Conservation (phyloP, 2,329 filamentous ascomycete species). For the Lizonia empirigonia region DNA sequence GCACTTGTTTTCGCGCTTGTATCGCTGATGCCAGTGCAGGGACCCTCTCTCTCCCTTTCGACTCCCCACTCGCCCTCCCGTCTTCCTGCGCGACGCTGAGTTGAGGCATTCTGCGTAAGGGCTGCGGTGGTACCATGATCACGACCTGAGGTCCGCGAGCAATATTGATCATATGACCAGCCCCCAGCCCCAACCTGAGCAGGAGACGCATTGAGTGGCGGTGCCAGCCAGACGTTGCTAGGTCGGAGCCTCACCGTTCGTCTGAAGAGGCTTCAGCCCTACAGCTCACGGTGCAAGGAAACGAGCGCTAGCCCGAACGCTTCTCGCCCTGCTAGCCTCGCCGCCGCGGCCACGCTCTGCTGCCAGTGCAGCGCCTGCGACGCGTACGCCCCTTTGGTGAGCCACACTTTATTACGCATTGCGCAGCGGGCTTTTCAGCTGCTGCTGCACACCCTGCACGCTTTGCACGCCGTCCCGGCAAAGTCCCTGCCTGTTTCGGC, state of each 20-base stretch:
- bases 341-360: slow-evolving; percentile 13
- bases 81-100: slow-evolving; percentile 24
- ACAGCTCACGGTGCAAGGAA: slow-evolving; percentile 15
- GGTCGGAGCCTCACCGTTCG: slow-evolving; percentile 20
- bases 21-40: slow-evolving; percentile 17
- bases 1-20: slow-evolving; percentile 6
- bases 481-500: slow-evolving; percentile 35
- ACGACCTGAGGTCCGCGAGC: slow-evolving; percentile 17
- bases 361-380: slow-evolving; percentile 6
- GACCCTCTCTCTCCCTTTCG: slow-evolving; percentile 20
- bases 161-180: slow-evolving; percentile 21
- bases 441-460: slow-evolving; percentile 13
- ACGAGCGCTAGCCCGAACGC: slow-evolving; percentile 14
- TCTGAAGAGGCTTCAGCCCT: slow-evolving; percentile 17
- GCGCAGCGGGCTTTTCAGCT: slow-evolving; percentile 7
- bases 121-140: slow-evolving; percentile 40
- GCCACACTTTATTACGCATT: slow-evolving; percentile 17
- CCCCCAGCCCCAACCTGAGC: slow-evolving; percentile 8
- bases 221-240: slow-evolving; percentile 28
- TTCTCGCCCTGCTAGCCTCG: slow-evolving; percentile 27
- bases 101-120: slow-evolving; percentile 27
- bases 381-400: slow-evolving; percentile 18
- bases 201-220: slow-evolving; percentile 27
- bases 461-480: slow-evolving; percentile 8
- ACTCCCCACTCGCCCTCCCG: slow-evolving; percentile 19